These are phyloP conservation scores for Penicillium polonicum DNA, from an alignment of 2,329 filamentous ascomycete genomes.

Conservation along the genomic window DNA sequence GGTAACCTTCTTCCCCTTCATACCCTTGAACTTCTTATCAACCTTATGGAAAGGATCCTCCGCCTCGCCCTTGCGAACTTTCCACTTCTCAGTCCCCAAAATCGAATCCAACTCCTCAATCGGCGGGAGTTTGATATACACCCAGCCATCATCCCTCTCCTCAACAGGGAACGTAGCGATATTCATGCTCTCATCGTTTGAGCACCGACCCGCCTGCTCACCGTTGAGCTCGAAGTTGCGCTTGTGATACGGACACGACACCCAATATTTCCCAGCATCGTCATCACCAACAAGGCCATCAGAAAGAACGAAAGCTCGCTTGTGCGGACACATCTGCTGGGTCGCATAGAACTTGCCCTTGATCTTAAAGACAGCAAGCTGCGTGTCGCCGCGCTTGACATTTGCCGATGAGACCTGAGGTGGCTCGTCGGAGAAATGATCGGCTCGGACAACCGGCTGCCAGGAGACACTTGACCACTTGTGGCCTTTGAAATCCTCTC, in stretches of 20 bases:
- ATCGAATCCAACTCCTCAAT: slow-evolving; percentile 76
- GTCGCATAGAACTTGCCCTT: slow-evolving; percentile 77
- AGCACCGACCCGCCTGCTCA: slow-evolving; percentile 65
- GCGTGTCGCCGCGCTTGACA: slow-evolving; percentile 83
- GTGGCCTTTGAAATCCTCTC: slow-evolving; percentile 67
- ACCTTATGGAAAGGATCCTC: slow-evolving; percentile 55
- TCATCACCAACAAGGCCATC: slow-evolving; percentile 75
- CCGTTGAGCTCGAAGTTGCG: slow-evolving; percentile 78
- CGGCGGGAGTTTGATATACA: slow-evolving; percentile 78
- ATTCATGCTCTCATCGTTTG: slow-evolving; percentile 70
- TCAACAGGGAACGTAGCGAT: slow-evolving; percentile 81
- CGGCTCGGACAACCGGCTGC: slow-evolving; percentile 74
- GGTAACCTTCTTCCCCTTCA: slow-evolving; percentile 54
- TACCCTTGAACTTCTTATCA: slow-evolving; percentile 56
- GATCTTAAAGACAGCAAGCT: slow-evolving; percentile 83
- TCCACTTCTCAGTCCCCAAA: slow-evolving; percentile 76
- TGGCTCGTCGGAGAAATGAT: slow-evolving; percentile 66
- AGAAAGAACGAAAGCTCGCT: slow-evolving; percentile 82
- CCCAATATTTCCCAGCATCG: slow-evolving; percentile 66
- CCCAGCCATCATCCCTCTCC: slow-evolving; percentile 70
- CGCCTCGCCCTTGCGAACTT: slow-evolving; percentile 69
- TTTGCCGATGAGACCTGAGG: slow-evolving; percentile 70
- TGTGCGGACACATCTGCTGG: slow-evolving; percentile 95
- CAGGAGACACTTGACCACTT: slow-evolving; percentile 67
- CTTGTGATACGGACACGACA: slow-evolving; percentile 87